Percentiles rank a stretch among this genome's conserved stretches.
Conservation (phyloP, 2,329 filamentous ascomycete genomes). For the Calonectria naviculata region DNA sequence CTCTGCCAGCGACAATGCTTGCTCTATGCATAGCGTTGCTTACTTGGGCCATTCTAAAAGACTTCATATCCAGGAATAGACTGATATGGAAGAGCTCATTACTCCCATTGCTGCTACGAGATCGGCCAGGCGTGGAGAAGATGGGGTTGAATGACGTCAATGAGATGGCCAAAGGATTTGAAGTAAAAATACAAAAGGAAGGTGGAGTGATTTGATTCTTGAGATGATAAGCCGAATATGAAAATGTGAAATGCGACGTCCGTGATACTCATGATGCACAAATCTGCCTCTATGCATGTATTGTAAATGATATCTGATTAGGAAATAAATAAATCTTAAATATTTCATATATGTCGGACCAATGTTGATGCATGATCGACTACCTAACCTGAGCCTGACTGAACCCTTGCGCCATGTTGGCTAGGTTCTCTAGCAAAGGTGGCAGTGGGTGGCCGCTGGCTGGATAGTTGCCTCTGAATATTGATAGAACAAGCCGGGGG, state of each 20-base stretch:
- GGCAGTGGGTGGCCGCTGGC: not conserved
- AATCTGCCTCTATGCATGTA: no score
- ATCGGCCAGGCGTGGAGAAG: not conserved
- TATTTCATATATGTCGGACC: no score
- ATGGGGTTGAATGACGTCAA: not conserved
- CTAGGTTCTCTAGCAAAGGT: not conserved
- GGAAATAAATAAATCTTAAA: no score
- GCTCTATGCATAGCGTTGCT: not conserved
- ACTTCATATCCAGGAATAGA: not conserved
- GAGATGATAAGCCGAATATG: no score
- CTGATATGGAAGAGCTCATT: not conserved
- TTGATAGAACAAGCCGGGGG: not conserved
- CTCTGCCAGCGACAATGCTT: not conserved
- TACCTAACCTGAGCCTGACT: not conserved
- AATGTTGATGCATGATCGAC: not conserved
- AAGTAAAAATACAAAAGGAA: not conserved
- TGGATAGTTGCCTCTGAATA: not conserved
- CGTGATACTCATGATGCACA: no score
- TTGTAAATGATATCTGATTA: no score
- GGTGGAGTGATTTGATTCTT: no score
- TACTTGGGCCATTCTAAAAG: not conserved
- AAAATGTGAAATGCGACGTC: no score
- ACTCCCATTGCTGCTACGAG: not conserved
- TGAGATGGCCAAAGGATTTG: not conserved
- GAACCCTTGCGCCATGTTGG: not conserved